Evolutionary conservation across 2,329 filamentous ascomycete species (phyloP).

Genomic region (Aspergillus latus): DNA sequence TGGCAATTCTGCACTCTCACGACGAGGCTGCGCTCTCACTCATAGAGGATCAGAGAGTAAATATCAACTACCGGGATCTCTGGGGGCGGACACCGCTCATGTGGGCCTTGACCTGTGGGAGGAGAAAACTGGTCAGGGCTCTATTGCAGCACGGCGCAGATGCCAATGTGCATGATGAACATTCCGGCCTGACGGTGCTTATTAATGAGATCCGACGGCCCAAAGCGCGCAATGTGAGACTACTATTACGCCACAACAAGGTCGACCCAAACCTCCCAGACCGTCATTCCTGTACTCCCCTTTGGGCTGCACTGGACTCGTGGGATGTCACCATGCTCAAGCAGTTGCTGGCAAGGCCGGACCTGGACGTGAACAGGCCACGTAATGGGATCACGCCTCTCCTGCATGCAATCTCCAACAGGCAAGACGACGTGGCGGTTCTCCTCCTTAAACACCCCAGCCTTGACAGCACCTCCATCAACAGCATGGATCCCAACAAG

Average conservation of each 20-base stretch:
- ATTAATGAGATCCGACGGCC: neutral
- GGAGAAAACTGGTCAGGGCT: neutral
- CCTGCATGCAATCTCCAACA: neutral
- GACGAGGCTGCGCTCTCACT: neutral
- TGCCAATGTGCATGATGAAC: neutral
- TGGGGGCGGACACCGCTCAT: neutral
- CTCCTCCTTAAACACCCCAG: neutral
- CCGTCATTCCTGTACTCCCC: neutral
- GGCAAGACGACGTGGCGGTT: neutral
- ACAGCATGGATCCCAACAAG: neutral
- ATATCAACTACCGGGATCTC: neutral
- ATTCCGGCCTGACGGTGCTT: neutral
- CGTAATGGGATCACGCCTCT: neutral
- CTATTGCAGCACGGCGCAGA: slow-evolving; percentile 2
- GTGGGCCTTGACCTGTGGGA: neutral
- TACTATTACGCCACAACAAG: neutral
- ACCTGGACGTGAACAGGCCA: neutral
- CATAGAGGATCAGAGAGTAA: neutral
- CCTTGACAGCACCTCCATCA: neutral
- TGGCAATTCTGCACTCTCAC: neutral
- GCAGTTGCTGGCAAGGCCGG: neutral
- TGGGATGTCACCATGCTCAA: neutral
- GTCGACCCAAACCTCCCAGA: neutral
- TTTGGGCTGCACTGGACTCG: neutral
- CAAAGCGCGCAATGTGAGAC: neutral